Evolutionary conservation across 306 rosid genomes (phyloP).

Genomic region (Citrullus colocynthis): DNA sequence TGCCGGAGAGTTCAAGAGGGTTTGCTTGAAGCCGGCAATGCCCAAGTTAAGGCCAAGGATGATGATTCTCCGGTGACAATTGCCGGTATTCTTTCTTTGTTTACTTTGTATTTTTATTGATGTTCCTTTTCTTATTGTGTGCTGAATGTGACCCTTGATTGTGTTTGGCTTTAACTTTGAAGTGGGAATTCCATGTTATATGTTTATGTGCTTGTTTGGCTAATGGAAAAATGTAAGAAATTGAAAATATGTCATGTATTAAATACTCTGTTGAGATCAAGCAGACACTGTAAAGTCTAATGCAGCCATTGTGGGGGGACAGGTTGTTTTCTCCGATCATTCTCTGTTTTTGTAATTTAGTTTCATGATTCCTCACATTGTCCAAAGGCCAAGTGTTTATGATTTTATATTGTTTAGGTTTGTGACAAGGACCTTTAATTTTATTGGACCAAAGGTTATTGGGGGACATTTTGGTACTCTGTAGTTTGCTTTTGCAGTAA

Average conservation of each 20-base stretch:
- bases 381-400: not conserved
- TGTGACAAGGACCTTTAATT: not conserved
- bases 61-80: conserved; percentile 90
- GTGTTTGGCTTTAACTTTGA: not conserved
- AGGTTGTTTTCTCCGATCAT: not conserved
- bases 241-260: not conserved
- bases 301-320: not conserved
- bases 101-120: not conserved
- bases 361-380: not conserved
- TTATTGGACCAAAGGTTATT: not conserved
- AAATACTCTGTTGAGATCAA: not conserved
- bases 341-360: not conserved
- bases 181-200: not conserved
- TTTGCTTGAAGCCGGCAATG: conserved; percentile 21
- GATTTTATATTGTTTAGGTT: not conserved
- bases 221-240: not conserved
- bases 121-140: not conserved
- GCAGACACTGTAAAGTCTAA: not conserved
- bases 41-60: conserved; percentile 55
- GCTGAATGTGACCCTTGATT: not conserved
- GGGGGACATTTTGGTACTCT: not conserved
- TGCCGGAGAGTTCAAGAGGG: conserved; percentile 69
- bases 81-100: conserved; percentile 43
- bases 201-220: not conserved
- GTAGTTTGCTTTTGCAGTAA: not conserved